Conservation (phyloP, 257 asterid genomes). For the Sherardia arvensis region DNA sequence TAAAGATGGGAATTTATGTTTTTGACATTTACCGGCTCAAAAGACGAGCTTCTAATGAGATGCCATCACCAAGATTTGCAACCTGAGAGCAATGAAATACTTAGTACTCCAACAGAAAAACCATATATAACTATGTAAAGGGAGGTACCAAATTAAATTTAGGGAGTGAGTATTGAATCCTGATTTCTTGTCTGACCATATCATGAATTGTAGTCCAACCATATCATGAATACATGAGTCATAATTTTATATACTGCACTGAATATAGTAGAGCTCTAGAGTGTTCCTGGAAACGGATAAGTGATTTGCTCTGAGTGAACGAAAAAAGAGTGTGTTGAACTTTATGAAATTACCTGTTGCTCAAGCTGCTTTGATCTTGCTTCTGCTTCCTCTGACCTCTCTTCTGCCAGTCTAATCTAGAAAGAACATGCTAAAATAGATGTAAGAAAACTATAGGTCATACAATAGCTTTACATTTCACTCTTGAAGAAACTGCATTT, state of each 20-base stretch:
- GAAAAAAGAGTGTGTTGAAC: neutral
- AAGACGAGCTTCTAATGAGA: constrained; percentile 89
- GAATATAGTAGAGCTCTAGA: neutral
- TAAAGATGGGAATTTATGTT: neutral
- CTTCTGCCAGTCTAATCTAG: constrained; percentile 90
- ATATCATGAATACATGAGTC: neutral
- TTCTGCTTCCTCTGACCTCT: constrained; percentile 86
- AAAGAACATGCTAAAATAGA: constrained; percentile 17
- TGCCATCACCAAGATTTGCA: constrained; percentile 90
- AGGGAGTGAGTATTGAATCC: neutral
- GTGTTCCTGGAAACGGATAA: neutral
- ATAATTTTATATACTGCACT: neutral
- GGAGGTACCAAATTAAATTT: neutral
- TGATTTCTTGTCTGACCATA: too few relatives aligned
- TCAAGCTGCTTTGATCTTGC: constrained; percentile 86
- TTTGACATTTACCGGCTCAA: constrained; percentile 60
- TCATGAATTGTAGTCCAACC: neutral
- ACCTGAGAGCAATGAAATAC: constrained; percentile 30
- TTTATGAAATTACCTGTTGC: constrained; percentile 50
- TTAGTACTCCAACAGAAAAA: neutral
- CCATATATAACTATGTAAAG: neutral
- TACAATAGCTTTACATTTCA: constrained; percentile 16
- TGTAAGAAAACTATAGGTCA: neutral
- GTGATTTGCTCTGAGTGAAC: neutral
- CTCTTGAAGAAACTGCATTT: neutral